Percentiles rank a stretch among this genome's conserved stretches.
phyloP scores from a whole-genome alignment of 495 filamentous ascomycete genomes.

The Neurospora terricola region DNA sequence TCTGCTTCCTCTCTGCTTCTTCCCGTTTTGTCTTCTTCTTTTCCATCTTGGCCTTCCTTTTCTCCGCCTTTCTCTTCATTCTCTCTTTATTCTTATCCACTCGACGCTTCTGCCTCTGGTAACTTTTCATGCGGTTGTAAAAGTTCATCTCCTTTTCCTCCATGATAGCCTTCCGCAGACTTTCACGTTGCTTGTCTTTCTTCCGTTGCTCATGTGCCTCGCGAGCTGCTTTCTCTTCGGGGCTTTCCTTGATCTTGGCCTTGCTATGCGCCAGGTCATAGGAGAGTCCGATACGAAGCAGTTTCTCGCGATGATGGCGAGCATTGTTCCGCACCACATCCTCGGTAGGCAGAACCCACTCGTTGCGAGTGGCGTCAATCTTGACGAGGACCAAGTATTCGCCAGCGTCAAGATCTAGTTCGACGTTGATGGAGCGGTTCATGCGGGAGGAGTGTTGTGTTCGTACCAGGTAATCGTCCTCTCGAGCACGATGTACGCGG shows the following conservation, averaged over 20 bases:
- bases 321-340: conserved; percentile 57
- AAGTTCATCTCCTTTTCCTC: conserved; percentile 16
- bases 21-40: conserved; percentile 16
- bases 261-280: conserved; percentile 83
- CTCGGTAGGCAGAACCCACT: conserved; percentile 46
- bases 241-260: conserved; percentile 54
- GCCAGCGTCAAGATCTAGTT: conserved; percentile 72
- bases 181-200: conserved; percentile 41
- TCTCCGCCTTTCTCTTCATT: conserved; percentile 23
- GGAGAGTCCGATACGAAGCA: conserved; percentile 68
- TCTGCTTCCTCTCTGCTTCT: background rate
- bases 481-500: conserved; percentile 68
- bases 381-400: conserved; percentile 73
- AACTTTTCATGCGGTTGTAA: conserved; percentile 5
- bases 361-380: conserved; percentile 55
- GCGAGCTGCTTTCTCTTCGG: conserved; percentile 49
- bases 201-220: conserved; percentile 29
- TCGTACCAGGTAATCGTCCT: conserved; percentile 78
- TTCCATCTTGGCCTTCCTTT: conserved; percentile 9
- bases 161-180: conserved; percentile 19
- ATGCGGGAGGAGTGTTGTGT: conserved; percentile 61
- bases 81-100: conserved; percentile 10
- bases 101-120: conserved; percentile 5
- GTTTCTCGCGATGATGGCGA: conserved; percentile 60
- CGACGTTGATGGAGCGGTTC: conserved; percentile 69